A percentile compares a stretch with the other conserved stretches of the same genome.
Evolutionary conservation across 2,329 filamentous ascomycete species (phyloP).

Genomic region (Cladosporium sp.): DNA sequence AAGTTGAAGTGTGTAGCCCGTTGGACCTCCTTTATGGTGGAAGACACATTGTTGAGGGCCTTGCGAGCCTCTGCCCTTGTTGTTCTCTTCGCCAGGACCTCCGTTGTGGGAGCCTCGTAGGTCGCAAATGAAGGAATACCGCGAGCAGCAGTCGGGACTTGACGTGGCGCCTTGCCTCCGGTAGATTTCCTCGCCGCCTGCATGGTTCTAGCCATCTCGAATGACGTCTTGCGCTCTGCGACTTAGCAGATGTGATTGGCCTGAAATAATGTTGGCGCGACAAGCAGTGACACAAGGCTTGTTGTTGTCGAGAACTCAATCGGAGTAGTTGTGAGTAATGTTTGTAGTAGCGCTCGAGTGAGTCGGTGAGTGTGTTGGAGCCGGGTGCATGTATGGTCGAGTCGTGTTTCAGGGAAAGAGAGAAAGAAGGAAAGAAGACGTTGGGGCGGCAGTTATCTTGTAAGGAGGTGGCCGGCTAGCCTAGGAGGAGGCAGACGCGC

Average conservation of each 20-base stretch:
- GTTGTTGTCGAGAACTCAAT: background rate
- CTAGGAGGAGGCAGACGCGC: background rate
- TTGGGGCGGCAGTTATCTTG: background rate
- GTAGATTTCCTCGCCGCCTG: background rate
- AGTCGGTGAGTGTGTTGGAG: too few relatives aligned
- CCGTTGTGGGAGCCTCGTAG: background rate
- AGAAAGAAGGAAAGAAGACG: background rate
- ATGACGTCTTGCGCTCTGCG: background rate
- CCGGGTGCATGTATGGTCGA: background rate
- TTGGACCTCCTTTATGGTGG: background rate
- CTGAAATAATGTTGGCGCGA: background rate
- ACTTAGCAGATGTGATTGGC: too few relatives aligned
- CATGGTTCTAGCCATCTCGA: background rate
- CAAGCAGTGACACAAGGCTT: background rate
- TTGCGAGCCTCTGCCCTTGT: background rate
- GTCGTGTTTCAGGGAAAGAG: background rate
- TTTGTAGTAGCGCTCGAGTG: background rate
- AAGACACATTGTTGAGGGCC: background rate
- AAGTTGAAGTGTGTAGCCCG: background rate
- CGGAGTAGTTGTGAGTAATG: background rate
- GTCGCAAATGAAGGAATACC: background rate
- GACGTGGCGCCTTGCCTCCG: too few relatives aligned
- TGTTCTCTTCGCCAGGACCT: background rate
- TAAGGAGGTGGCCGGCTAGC: background rate
- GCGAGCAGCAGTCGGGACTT: background rate